These are phyloP conservation scores for Alternaria ethzedia DNA, from an alignment of 2,329 filamentous ascomycete genomes.

Conservation along the genomic window DNA sequence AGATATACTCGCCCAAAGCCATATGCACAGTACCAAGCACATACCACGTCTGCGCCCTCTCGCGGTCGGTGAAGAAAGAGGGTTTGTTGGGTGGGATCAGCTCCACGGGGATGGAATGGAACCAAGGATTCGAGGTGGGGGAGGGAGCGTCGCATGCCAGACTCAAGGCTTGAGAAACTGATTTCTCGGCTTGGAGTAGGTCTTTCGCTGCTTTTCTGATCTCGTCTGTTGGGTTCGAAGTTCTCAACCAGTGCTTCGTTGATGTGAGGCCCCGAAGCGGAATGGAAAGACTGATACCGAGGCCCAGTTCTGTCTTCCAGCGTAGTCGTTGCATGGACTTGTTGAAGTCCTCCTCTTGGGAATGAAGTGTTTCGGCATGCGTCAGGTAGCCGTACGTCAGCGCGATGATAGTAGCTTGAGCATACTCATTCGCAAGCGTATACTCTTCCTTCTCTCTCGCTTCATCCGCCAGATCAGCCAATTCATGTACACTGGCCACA, in stretches of 20 bases:
- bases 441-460: conserved; percentile 23
- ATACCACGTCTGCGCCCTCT: conserved; percentile 40
- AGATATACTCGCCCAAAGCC: conserved; percentile 38
- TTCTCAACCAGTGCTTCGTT: conserved; percentile 21
- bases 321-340: conserved; percentile 35
- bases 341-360: conserved; percentile 25
- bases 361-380: conserved; percentile 34
- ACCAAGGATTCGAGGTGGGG: conserved; percentile 38
- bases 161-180: conserved; percentile 31
- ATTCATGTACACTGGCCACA: conserved; percentile 23
- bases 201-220: conserved; percentile 22
- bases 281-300: conserved; percentile 29
- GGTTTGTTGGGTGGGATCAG: conserved; percentile 41
- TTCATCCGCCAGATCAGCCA: conserved; percentile 28
- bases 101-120: conserved; percentile 35
- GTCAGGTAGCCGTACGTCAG: conserved; percentile 44
- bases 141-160: conserved; percentile 37
- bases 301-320: conserved; percentile 37
- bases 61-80: conserved; percentile 35
- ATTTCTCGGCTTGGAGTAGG: conserved; percentile 29
- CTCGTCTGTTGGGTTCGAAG: background rate
- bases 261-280: conserved; percentile 12
- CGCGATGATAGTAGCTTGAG: conserved; percentile 33
- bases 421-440: conserved; percentile 27
- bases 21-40: conserved; percentile 36